phyloP scores from a whole-genome alignment of 2,329 filamentous ascomycete genomes.

The Domatiomyces globalis region DNA sequence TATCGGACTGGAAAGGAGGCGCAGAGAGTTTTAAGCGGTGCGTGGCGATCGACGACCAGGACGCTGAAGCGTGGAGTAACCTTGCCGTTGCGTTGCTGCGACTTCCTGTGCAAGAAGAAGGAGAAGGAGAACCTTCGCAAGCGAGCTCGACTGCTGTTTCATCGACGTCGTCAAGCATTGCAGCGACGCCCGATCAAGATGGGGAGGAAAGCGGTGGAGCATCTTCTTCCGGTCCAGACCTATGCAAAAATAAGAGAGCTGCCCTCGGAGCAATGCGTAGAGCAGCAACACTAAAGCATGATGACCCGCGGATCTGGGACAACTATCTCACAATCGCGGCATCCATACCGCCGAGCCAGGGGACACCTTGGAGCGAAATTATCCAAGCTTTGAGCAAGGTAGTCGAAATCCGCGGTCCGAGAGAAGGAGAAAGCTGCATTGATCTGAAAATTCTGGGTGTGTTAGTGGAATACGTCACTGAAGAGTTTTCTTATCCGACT shows the following conservation, averaged over 20 bases:
- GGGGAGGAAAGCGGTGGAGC: conserved; percentile 15
- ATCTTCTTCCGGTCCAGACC: conserved; percentile 24
- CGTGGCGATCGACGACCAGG: conserved; percentile 72
- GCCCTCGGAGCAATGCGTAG: conserved; percentile 75
- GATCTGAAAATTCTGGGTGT: conserved; percentile 59
- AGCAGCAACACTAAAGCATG: conserved; percentile 66
- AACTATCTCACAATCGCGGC: conserved; percentile 82
- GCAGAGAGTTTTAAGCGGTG: conserved; percentile 70
- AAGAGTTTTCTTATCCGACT: conserved; percentile 26
- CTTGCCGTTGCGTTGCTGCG: conserved; percentile 69
- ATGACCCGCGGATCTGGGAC: conserved; percentile 90
- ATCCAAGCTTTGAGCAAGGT: conserved; percentile 60
- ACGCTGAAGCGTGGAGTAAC: conserved; percentile 91
- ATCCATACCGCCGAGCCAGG: conserved; percentile 49
- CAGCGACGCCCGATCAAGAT: conserved; percentile 17
- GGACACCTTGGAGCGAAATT: conserved; percentile 53
- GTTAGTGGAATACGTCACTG: conserved; percentile 57
- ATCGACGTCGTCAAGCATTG: neutral
- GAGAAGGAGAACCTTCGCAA: conserved; percentile 17
- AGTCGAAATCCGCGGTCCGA: conserved; percentile 54
- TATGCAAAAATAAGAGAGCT: conserved; percentile 54
- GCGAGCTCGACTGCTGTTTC: conserved; percentile 9
- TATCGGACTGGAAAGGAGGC: conserved; percentile 62
- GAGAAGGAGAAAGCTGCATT: conserved; percentile 59
- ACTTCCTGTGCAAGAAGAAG: conserved; percentile 20